A percentile compares a stretch with the other conserved stretches of the same genome.
Evolutionary conservation across 2,329 filamentous ascomycete species (phyloP).

Genomic region (Graphium sp.): DNA sequence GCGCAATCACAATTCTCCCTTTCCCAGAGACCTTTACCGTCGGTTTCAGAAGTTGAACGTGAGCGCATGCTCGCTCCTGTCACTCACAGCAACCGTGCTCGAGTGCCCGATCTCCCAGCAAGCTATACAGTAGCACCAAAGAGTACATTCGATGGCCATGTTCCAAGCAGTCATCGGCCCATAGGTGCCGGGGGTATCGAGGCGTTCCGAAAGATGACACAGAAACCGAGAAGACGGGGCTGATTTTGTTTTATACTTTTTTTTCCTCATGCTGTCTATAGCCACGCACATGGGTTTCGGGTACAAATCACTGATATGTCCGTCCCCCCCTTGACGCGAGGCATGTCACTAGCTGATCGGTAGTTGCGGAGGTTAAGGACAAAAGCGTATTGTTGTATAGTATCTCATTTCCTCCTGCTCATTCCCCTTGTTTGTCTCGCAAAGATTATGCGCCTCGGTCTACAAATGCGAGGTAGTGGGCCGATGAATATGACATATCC

Average conservation of each 20-base stretch:
- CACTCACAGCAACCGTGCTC: constrained; percentile 36
- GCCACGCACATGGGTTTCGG: no score
- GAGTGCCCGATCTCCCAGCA: constrained; percentile 33
- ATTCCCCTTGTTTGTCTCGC: no score
- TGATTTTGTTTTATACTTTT: constrained; percentile 1
- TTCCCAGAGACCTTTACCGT: constrained; percentile 27
- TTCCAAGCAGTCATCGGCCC: constrained; percentile 20
- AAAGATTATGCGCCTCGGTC: no score
- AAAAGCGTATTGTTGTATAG: no score
- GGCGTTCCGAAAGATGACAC: constrained; percentile 49
- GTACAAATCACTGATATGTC: no score
- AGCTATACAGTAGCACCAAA: constrained; percentile 43
- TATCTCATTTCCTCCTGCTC: no score
- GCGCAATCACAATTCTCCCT: constrained; percentile 30
- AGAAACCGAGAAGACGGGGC: constrained; percentile 38
- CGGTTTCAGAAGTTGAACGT: constrained; percentile 31
- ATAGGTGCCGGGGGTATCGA: constrained; percentile 47
- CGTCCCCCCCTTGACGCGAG: no score
- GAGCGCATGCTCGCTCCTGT: constrained; percentile 41
- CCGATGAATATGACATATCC: no score
- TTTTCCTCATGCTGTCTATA: neutral
- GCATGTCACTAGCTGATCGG: no score
- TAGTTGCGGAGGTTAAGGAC: no score
- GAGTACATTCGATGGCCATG: constrained; percentile 41
- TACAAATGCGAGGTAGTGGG: no score